Evolutionary conservation across 2,329 filamentous ascomycete genomes (phyloP), one percentile per base, ranked within the genome.

Genomic region (Fusarium siculi): DNA sequence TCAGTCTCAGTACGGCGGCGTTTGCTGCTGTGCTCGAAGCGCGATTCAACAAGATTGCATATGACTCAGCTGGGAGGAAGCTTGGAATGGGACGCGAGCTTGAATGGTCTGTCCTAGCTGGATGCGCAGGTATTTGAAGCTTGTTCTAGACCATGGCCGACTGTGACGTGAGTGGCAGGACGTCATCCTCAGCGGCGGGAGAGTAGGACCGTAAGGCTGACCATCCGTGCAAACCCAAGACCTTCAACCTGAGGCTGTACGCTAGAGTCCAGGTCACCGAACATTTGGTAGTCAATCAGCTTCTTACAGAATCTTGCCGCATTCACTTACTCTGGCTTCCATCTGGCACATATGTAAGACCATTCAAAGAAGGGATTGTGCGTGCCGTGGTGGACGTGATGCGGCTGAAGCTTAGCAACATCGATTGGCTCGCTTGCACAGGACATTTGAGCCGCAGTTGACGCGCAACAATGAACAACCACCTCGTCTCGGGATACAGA

Each of bases 291-390:
- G 21, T 23, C 15, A 7, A 3, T 4, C 9, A 42, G 0, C 5
- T 42, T 7, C 14, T 23, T 10, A 0, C 6, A 16, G 14, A 16
- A 23, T 7, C 3, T 0, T n/a, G 15, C 15, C 5, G 9, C 5
- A 42, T 42, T 42, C 15, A 0, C 5, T 42, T 16, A 1, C 40
- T 23, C 15, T n/a, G 9, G 4, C 1, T 42, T 15, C 1, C 0
- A 10, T 16, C 40, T 7, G 5, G 14, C 4, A 42, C 21, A 15
- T 0, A 42, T 10, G 9, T 8, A 42, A 42, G 40, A n/a, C 21
- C 21, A 16, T 42, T 16, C 14, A n/a, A 0, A 15, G 21, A 5
- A 4, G 1, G 40, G 14, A 16, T 14, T 23, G 9, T 4, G 3
- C 21, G 9, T 4, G 3, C 21, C 0, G 14, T 23, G 14, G 5